Base-by-base conservation (phyloP, 2,329 filamentous ascomycete genomes). In the Lasiodiplodia theobromae region DNA sequence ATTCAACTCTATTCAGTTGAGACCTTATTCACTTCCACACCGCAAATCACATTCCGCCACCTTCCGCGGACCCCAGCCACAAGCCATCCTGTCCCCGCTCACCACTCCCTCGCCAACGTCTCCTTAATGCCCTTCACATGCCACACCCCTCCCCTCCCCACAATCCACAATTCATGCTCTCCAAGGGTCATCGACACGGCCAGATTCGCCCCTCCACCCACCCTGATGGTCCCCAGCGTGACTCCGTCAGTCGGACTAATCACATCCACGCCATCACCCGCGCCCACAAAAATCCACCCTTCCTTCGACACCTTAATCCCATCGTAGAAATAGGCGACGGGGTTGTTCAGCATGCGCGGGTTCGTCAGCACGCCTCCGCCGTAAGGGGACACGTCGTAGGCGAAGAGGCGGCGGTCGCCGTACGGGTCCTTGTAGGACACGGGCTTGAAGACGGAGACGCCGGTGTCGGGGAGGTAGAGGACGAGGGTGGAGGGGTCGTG, bases 231-330 rank as follows among this genome's bases (percentile, higher is more conserved):
- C 18, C 69, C 71, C 23, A 71, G 52, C 11, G 69, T 70, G 5
- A 71, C 38, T 16, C 69, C 70, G 52, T 69, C 66, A 4, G 51
- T 57, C 14, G 69, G 70, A 68, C 69, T 64, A 49, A 72, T 68
- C 14, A 72, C 68, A 54, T 71, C 71, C 14, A 72, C 70, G 18
- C 68, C 68, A 52, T 71, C 69, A 10, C 70, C 67, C 23, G 70
- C 67, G 38, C 70, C 70, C 11, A 53, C 68, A 40, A 72, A 72
- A n/a, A 72, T 21, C 31, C 68, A 67, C 14, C 71, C 70, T n/a
- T 65, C 66, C 28, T 40, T 60, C 34, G 67, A 68, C 34, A 57
- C 70, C 37, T 65, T 51, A 7, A 71, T 66, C 1, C 70, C 68
- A 58, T 70, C 68, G 54, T 70, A 72, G 28, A 70, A 72, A 14